Evolutionary conservation across 116 monocot species (phyloP), one percentile per base, ranked within the genome.

Genomic region (Papilionanthe hybrid): DNA sequence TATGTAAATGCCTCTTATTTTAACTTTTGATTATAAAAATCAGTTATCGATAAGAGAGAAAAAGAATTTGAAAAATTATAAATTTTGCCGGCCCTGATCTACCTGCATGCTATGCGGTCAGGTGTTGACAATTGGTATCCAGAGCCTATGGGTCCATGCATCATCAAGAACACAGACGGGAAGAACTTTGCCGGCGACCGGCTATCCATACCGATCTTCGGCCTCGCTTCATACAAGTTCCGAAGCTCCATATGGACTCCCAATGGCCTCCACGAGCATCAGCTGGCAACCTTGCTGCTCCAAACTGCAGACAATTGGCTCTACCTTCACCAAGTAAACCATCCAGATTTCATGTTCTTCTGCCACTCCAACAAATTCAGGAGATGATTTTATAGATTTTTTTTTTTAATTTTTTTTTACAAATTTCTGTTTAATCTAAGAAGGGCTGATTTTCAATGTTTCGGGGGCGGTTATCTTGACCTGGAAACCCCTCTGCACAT

Each of bases 321-420:
- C 72, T 60, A 42, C 48, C 79, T 6, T 23, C 75, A 7, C 22
- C 74, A 65, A 13, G 79, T 79, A 0, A 45, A 83, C 60, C 79
- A 79, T 42, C 83, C 83, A 17, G 83, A 83, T 53, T 83, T 79
- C 75, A 63, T 49, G 5, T 83, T 83, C 69, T 83, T 83, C 50
- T 73, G n/a, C n/a, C 73, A 20, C 43, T 73, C 73, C 73, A 69
- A 30, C 28, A 28, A 28, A 30, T 69, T 69, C 27, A 20, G 18
- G 6, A 43, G 44, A 73, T 73, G 19, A 73, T 73, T 43, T 32
- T 32, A 32, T 32, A 32, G 32, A 32, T 32, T 2, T 32, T 1
- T 42, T 17, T 53, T 45, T n/a, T n/a, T n/a, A n/a, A n/a, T n/a
- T n/a, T n/a, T 45, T 45, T 45, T 45, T 45, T 67, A 22, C 29